Percentiles rank a stretch among this genome's conserved stretches.
phyloP scores from a whole-genome alignment of 176 grass and related monocot species.

The Saccharum officinarum region DNA sequence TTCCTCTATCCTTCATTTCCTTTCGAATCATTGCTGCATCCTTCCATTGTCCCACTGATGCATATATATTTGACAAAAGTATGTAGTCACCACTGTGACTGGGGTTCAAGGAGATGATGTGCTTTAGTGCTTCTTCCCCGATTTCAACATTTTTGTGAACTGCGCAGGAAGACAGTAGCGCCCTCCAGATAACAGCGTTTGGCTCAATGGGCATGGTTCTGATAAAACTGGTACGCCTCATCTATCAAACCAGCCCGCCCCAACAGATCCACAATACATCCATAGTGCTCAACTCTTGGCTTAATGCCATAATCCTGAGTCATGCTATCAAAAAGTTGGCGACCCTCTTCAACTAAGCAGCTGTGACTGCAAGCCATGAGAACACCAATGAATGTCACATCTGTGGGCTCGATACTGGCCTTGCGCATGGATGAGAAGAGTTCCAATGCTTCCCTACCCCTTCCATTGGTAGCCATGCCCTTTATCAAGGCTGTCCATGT shows the following conservation, averaged over 20 bases:
- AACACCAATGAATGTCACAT: conserved; percentile 71
- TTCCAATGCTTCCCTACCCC: conserved; percentile 46
- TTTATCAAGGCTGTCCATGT: conserved; percentile 69
- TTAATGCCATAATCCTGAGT: conserved; percentile 50
- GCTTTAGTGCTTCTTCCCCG: conserved; percentile 50
- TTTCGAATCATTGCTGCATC: conserved; percentile 57
- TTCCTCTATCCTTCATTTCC: conserved; percentile 45
- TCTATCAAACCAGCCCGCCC: conserved; percentile 59
- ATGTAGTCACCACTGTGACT: conserved; percentile 63
- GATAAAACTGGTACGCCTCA: conserved; percentile 72
- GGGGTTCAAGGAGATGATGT: conserved; percentile 45
- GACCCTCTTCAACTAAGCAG: conserved; percentile 57
- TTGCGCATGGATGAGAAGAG: conserved; percentile 60
- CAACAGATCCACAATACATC: conserved; percentile 77
- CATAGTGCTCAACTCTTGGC: conserved; percentile 64
- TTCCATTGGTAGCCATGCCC: conserved; percentile 65
- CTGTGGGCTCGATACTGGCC: conserved; percentile 42
- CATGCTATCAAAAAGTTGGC: conserved; percentile 57
- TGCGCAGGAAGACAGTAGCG: conserved; percentile 66
- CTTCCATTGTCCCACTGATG: conserved; percentile 53
- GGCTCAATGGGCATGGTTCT: conserved; percentile 59
- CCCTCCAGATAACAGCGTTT: conserved; percentile 58
- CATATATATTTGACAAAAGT: conserved; percentile 77
- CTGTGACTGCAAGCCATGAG: conserved; percentile 71
- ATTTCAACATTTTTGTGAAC: conserved; percentile 62